These are phyloP conservation scores for Boletus rufocinnamomeus DNA, from an alignment of 768 basidiomycete genomes.

Conservation along the genomic window DNA sequence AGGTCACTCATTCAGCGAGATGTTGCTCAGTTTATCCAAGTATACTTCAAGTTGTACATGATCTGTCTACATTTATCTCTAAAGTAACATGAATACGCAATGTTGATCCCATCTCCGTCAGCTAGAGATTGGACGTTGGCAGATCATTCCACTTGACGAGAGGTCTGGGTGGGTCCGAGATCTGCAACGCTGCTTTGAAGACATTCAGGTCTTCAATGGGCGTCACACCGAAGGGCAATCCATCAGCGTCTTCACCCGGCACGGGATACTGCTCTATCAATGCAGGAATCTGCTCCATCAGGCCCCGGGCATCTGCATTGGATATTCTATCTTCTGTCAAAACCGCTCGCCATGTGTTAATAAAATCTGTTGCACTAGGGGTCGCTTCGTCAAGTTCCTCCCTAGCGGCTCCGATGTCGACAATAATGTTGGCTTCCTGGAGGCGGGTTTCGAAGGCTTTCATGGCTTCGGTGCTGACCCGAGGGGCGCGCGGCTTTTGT, in stretches of 20 bases:
- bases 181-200: conserved; percentile 63
- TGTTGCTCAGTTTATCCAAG: background rate
- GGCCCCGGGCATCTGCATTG: conserved; percentile 41
- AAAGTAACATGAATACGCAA: background rate
- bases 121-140: conserved; percentile 57
- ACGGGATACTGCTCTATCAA: conserved; percentile 60
- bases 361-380: conserved; percentile 63
- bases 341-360: conserved; percentile 57
- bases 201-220: conserved; percentile 63
- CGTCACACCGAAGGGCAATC: conserved; percentile 48
- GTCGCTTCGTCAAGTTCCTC: conserved; percentile 52
- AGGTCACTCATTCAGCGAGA: conserved; percentile 1
- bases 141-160: conserved; percentile 77
- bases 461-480: conserved; percentile 64
- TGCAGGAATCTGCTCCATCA: conserved; percentile 57
- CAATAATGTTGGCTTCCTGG: conserved; percentile 45
- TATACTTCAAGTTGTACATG: background rate
- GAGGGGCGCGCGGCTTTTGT: conserved; percentile 58
- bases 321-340: conserved; percentile 44
- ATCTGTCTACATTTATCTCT: background rate
- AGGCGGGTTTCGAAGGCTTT: conserved; percentile 61
- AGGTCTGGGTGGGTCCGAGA: conserved; percentile 61
- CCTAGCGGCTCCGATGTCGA: conserved; percentile 54
- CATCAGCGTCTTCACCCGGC: conserved; percentile 51
- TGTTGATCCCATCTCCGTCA: background rate